phyloP scores from a whole-genome alignment of 345 rosid genomes.

The Lumnitzera littorea region DNA sequence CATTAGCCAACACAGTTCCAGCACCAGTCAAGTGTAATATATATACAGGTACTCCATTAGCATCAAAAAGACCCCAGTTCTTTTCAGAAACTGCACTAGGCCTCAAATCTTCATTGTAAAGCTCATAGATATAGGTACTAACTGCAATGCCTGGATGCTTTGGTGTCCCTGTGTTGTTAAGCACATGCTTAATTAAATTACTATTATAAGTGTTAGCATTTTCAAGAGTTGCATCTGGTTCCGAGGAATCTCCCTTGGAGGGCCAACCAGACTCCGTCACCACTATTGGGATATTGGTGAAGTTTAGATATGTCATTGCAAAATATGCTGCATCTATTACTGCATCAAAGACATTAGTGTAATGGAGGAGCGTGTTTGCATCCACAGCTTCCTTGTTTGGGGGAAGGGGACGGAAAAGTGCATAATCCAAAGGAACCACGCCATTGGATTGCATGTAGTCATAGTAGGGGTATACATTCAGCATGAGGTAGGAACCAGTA shows the following conservation, averaged over 20 bases:
- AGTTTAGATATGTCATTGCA: conserved; percentile 72
- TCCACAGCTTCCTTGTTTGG: conserved; percentile 95
- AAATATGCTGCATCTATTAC: conserved; percentile 89
- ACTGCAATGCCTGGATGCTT: conserved; percentile 70
- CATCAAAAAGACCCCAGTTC: conserved; percentile 93
- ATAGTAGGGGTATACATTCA: conserved; percentile 84
- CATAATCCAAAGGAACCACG: conserved; percentile 79
- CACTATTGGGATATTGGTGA: conserved; percentile 72
- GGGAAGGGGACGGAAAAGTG: conserved; percentile 86
- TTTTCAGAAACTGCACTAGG: conserved; percentile 64
- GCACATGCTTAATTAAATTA: conserved; percentile 82
- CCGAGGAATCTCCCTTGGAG: conserved; percentile 71
- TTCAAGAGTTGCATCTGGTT: conserved; percentile 67
- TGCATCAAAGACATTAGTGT: conserved; percentile 93
- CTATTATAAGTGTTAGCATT: conserved; percentile 93
- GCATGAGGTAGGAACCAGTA: conserved; percentile 73
- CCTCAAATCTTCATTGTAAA: conserved; percentile 84
- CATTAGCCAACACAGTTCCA: conserved; percentile 79
- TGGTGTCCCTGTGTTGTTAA: conserved; percentile 89
- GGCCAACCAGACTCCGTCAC: conserved; percentile 98
- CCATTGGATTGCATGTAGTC: conserved; percentile 75
- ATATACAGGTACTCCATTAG: conserved; percentile 63
- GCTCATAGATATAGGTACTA: conserved; percentile 87
- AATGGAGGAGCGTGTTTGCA: conserved; percentile 86
- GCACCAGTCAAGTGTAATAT: conserved; percentile 69